These are phyloP conservation scores for Cenchrus purpureus DNA, from an alignment of 176 grass and related monocot genomes.

Conservation along the genomic window DNA sequence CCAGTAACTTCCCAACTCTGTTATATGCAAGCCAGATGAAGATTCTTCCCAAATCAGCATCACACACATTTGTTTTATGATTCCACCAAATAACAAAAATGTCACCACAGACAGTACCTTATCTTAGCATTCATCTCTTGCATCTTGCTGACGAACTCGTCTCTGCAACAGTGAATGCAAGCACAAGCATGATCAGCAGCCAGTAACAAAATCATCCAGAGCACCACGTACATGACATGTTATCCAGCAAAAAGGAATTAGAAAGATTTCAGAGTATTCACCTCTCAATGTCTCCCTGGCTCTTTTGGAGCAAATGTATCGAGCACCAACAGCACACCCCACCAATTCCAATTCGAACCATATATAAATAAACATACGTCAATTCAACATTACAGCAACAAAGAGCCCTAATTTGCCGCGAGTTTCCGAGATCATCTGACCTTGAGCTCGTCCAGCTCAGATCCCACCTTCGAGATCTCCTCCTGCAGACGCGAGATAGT, in stretches of 20 bases:
- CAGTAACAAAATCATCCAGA: neutral
- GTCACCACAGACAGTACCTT: slow-evolving; percentile 53
- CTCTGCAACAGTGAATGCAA: slow-evolving; percentile 46
- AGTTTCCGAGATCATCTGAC: slow-evolving; percentile 26
- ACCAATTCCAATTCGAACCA: slow-evolving; percentile 27
- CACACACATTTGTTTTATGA: neutral
- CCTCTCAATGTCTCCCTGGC: slow-evolving; percentile 44
- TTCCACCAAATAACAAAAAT: neutral
- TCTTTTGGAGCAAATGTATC: slow-evolving; percentile 40
- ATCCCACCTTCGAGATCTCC: slow-evolving; percentile 57
- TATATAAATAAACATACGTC: neutral
- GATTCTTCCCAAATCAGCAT: neutral
- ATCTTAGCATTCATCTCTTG: slow-evolving; percentile 72
- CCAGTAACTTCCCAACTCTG: neutral
- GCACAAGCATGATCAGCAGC: neutral
- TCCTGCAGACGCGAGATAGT: slow-evolving; percentile 56
- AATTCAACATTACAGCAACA: slow-evolving; percentile 1
- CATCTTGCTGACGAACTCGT: slow-evolving; percentile 72
- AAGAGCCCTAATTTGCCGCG: neutral
- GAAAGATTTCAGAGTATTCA: slow-evolving; percentile 16
- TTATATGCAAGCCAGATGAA: neutral
- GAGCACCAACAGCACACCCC: slow-evolving; percentile 20
- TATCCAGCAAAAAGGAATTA: neutral
- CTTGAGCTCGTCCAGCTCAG: slow-evolving; percentile 63
- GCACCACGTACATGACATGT: neutral